Conservation (phyloP, 1,284 basidiomycete species). For the Rhodotorula sp. region DNA sequence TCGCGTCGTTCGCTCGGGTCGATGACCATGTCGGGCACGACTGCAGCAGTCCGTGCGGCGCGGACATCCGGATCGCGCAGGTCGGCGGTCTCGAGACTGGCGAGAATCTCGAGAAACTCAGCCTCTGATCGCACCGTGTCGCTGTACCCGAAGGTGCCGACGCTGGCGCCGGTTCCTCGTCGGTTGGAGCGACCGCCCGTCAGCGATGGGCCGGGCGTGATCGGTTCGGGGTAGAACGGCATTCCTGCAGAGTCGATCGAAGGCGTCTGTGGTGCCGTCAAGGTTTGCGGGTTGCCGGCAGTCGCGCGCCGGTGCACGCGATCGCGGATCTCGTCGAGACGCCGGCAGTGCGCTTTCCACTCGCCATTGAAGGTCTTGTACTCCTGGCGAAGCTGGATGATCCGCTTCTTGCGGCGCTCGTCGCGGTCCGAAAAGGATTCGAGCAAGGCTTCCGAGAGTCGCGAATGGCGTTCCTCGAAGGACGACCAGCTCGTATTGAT, state of each 20-base stretch:
- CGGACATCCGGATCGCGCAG: constrained; percentile 86
- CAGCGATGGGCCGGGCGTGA: constrained; percentile 38
- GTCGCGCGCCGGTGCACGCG: constrained; percentile 26
- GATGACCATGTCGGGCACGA: constrained; percentile 86
- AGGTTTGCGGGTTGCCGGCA: background rate
- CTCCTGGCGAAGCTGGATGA: constrained; percentile 32
- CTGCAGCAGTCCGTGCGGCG: constrained; percentile 80
- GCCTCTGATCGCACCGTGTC: constrained; percentile 92
- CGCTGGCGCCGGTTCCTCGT: constrained; percentile 21
- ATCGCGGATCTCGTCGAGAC: constrained; percentile 40
- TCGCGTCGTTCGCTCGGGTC: constrained; percentile 55
- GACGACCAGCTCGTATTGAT: constrained; percentile 15
- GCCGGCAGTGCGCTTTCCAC: constrained; percentile 40
- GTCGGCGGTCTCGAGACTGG: constrained; percentile 85
- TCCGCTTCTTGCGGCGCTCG: constrained; percentile 33
- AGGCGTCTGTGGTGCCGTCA: constrained; percentile 33
- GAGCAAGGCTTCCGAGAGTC: constrained; percentile 29
- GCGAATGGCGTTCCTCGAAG: constrained; percentile 18
- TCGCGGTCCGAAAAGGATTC: constrained; percentile 34
- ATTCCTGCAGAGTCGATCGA: constrained; percentile 39
- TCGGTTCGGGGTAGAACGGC: constrained; percentile 39
- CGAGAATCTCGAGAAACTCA: constrained; percentile 96
- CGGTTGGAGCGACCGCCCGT: constrained; percentile 39
- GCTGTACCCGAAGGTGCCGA: constrained; percentile 51
- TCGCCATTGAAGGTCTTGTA: constrained; percentile 40